These are phyloP conservation scores for Hymenoscyphus occultus DNA, from an alignment of 2,329 filamentous ascomycete genomes.

Conservation along the genomic window DNA sequence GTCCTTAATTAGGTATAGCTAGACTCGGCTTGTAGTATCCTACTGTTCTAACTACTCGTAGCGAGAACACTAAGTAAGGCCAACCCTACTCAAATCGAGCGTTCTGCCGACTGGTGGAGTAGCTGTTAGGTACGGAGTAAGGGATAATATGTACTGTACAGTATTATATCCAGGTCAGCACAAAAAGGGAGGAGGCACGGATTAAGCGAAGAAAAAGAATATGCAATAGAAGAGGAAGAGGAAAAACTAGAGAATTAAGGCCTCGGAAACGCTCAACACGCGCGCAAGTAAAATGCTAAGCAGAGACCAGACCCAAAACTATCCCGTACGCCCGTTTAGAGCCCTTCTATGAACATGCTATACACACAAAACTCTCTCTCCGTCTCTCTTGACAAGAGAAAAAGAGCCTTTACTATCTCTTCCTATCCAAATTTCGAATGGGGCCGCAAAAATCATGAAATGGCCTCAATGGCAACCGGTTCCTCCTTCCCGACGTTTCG, in stretches of 20 bases:
- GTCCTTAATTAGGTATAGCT: too few relatives aligned
- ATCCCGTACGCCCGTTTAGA: not conserved
- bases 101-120: too few relatives aligned
- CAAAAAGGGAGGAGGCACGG: too few relatives aligned
- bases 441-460: constrained; percentile 18
- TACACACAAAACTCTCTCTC: not conserved
- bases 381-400: not conserved
- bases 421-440: constrained; percentile 6
- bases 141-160: too few relatives aligned
- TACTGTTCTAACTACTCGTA: too few relatives aligned
- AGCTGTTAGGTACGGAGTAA: too few relatives aligned
- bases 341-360: constrained; percentile 1
- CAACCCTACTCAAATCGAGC: too few relatives aligned
- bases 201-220: not conserved
- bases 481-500: constrained; percentile 28
- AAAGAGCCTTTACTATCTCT: too few relatives aligned
- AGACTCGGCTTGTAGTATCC: too few relatives aligned
- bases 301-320: not conserved
- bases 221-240: not conserved
- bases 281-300: not conserved
- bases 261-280: not conserved
- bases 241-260: not conserved
- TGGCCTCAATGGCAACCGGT: constrained; percentile 14
- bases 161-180: too few relatives aligned
- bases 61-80: too few relatives aligned